Conservation (phyloP, 2,329 filamentous ascomycete species). For the Periglandula ipomoeae region DNA sequence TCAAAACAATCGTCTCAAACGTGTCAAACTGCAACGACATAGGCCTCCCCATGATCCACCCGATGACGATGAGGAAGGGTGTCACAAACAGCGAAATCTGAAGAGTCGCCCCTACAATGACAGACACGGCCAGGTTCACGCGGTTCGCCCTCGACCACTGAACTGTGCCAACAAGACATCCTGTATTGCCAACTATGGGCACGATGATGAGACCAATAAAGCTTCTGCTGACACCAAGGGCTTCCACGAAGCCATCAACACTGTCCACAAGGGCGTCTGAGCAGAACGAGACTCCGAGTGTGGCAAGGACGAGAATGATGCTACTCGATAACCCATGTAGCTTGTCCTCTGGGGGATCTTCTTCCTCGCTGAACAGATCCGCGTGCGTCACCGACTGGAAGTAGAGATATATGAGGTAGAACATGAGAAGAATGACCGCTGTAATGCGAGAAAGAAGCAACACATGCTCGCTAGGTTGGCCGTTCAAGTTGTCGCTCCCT, state of each 20-base stretch:
- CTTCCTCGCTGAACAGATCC: conserved; percentile 9
- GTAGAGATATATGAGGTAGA: conserved; percentile 11
- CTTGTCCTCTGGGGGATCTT: conserved; percentile 7
- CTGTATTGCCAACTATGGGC: conserved; percentile 12
- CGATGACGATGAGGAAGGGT: conserved; percentile 11
- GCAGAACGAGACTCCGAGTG: conserved; percentile 11
- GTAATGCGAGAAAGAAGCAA: conserved; percentile 10
- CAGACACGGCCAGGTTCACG: conserved; percentile 12
- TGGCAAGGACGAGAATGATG: conserved; percentile 10
- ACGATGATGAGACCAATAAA: conserved; percentile 13
- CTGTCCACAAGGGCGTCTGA: conserved; percentile 19
- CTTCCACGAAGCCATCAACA: conserved; percentile 12
- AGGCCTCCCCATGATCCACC: conserved; percentile 9
- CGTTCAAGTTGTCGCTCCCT: background rate
- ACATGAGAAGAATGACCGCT: conserved; percentile 8
- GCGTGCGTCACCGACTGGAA: conserved; percentile 12
- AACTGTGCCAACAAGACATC: conserved; percentile 11
- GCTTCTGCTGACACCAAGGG: conserved; percentile 10
- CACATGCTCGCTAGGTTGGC: conserved; percentile 5
- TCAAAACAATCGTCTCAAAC: conserved; percentile 11
- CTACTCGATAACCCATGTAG: conserved; percentile 10
- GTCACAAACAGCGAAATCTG: conserved; percentile 14
- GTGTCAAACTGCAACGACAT: conserved; percentile 14
- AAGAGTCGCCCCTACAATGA: conserved; percentile 13
- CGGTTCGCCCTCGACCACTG: conserved; percentile 11